Conservation (phyloP, 2,329 filamentous ascomycete species). For the Trichoderma atrobrunneum region DNA sequence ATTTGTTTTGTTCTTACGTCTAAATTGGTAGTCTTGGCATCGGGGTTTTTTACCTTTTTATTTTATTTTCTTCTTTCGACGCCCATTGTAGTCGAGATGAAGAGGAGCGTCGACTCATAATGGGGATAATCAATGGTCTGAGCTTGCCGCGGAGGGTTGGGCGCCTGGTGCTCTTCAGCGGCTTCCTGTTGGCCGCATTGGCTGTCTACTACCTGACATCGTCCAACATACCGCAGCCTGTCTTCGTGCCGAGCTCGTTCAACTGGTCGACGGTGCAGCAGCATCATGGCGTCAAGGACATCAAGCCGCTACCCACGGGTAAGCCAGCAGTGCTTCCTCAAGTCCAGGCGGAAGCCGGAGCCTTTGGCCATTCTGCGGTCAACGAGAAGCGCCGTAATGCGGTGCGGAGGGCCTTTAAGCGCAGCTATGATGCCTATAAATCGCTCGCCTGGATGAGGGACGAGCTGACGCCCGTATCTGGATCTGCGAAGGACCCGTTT, state of each 20-base stretch:
- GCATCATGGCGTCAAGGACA: slow-evolving; percentile 31
- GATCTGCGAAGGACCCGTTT: slow-evolving; percentile 45
- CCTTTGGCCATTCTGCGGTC: slow-evolving; percentile 23
- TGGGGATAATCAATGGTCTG: slow-evolving; percentile 23
- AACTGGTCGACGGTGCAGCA: slow-evolving; percentile 32
- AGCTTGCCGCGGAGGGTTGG: slow-evolving; percentile 26
- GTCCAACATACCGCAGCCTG: neutral
- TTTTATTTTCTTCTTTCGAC: neutral
- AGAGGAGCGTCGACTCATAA: neutral
- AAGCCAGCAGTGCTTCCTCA: slow-evolving; percentile 27
- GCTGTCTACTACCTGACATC: slow-evolving; percentile 22
- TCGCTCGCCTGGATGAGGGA: slow-evolving; percentile 52
- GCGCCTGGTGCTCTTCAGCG: slow-evolving; percentile 26
- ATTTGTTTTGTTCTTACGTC: neutral
- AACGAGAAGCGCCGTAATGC: slow-evolving; percentile 35
- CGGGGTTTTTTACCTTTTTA: neutral
- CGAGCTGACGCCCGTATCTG: slow-evolving; percentile 50
- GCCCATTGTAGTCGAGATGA: slow-evolving; percentile 6
- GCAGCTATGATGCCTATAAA: slow-evolving; percentile 52
- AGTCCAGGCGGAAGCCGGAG: slow-evolving; percentile 31
- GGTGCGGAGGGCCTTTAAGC: slow-evolving; percentile 42
- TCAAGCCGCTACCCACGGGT: slow-evolving; percentile 33
- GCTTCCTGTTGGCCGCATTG: slow-evolving; percentile 23
- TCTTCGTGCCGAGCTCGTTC: slow-evolving; percentile 28
- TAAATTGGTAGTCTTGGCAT: neutral